Base-by-base conservation (phyloP, 2,329 filamentous ascomycete species). In the Sporothrix curviconia region DNA sequence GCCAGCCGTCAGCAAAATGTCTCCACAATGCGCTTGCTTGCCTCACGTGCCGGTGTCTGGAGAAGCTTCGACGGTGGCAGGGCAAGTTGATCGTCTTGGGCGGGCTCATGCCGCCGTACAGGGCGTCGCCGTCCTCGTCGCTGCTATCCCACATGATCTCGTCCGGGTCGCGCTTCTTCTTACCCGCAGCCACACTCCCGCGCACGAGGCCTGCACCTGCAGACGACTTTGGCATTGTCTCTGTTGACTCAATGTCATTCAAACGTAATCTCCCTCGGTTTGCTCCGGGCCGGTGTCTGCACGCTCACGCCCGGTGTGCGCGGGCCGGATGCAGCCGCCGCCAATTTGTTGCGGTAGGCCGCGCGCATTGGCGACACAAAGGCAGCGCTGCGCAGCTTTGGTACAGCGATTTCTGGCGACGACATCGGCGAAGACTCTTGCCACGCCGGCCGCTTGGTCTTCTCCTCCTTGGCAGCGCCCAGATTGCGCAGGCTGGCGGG, bases 61-160 rank as follows among this genome's bases (percentile, higher is more conserved):
- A 92, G 71, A 22, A 95, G 73, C 67, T 88, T 85, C 40, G 85
- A 88, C 55, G 87, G 86, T 52, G 88, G 88, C 49, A 95, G 73
- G 44, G 87, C 86, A 70, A 95, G 66, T 92, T 88, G 60, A 95
- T 92, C 11, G 90, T 94, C 77, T 97, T 97, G 0, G 94, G 94
- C 28, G 94, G 94, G 66, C 90, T 96, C 72, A 91, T 86, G 6
- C 86, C 89, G 7, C 80, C 81, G 59, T 87, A 85, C 6, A 82
- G 67, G 42, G 78, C 82, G 24, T 78, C 78, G 39, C 82, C 82
- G 50, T 85, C 82, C 9, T 84, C 82, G 28, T 87, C 86, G 57
- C 84, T 85, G 60, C 91, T 86, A 55, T 92, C 86, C 86, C 90
- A 94, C 17, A 77, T 78, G 57, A 85, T 82, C 67, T 86, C 83